Base-by-base conservation (phyloP, 140 eudicot species). In the Stevia rebaudiana region DNA sequence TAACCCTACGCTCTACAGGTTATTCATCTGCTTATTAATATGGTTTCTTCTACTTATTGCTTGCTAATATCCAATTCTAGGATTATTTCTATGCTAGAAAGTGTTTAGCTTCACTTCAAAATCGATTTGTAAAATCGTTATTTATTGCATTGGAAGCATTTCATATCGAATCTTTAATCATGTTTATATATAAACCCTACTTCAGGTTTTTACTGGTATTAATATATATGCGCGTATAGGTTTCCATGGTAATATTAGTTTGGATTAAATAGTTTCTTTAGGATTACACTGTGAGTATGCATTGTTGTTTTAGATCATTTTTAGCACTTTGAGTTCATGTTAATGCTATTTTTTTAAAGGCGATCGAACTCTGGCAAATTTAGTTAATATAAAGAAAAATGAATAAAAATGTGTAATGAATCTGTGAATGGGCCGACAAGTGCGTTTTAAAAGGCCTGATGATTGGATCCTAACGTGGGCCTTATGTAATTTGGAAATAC, bases 1-100 rank as follows among this genome's bases (percentile, higher is more conserved):
- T 13, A 91, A 91, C 67, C 81, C 89, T 33, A 79, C 96, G 21
- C 96, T 91, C 43, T 85, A 76, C 82, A 91, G 98, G 97, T 89
- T 39, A 25, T 19, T 25, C 33, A 15, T 47, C 2, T 24, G 3
- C 7, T 22, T 28, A 13, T 64, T 31, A 10, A 7, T 36, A 36
- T 40, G 62, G 9, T 41, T 23, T 35, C 28, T 48, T 61, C 46
- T 39, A 25, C 52, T 21, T 10, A n/a, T 21, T 43, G 11, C 49
- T 40, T 24, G 39, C 21, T 40, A 17, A 43, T 6, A 4, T 10
- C 10, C 35, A 58, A 16, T 36, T 35, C 17, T 61, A 40, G 67
- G 18, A 5, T 36, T 61, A 8, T 40, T 40, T 12, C 10, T 12
- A 22, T 10, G 19, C 4, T 15, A 13, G 33, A 60, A 61, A 39